Base-by-base conservation (phyloP, 116 monocot species). In the Iris pallida region DNA sequence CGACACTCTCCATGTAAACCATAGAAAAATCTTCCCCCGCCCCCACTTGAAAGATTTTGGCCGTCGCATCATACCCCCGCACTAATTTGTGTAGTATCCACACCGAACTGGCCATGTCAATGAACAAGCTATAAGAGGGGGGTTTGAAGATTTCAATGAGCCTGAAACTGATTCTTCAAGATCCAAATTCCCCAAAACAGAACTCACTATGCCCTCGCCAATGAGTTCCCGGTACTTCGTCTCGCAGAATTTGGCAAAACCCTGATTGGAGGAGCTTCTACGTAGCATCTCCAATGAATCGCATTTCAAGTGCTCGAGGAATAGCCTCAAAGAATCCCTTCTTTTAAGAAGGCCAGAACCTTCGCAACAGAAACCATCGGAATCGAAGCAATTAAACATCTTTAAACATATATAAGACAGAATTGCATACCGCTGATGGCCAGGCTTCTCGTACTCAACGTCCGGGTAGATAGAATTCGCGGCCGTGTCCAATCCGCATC, bases 61-160 rank as follows among this genome's bases (percentile, higher is more conserved):
- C 81, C 44, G 57, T 75, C 6, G 83, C 83, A 55, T 90, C 80
- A 44, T 87, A 90, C 7, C 85, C 83, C 79, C 68, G 70, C 45
- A 88, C 87, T 72, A 98, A 73, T 57, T 83, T 87, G 71, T 92
- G 81, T 42, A 92, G 90, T 63, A 76, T 82, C 97, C 97, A 98
- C 3, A 88, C 63, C 45, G 83, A 85, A 76, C 88, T 92, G 57
- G 89, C 79, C 92, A 90, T 85, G 30, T 71, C 71, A 20, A 92
- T 73, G 64, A 90, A 98, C 19, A 76, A 64, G 18, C 84, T 85
- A 51, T 92, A 88, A 11, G n/a, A n/a, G 92, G 77, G 12, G 88
- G 30, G 68, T 52, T 86, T 1, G 78, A 78, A 41, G 73, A 84
- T 16, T 56, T 42, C 77, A 86, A 75, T 10, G 73, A 76, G 11